Evolutionary conservation across 768 basidiomycete species (phyloP).

Genomic region (Agrocybe praecox): DNA sequence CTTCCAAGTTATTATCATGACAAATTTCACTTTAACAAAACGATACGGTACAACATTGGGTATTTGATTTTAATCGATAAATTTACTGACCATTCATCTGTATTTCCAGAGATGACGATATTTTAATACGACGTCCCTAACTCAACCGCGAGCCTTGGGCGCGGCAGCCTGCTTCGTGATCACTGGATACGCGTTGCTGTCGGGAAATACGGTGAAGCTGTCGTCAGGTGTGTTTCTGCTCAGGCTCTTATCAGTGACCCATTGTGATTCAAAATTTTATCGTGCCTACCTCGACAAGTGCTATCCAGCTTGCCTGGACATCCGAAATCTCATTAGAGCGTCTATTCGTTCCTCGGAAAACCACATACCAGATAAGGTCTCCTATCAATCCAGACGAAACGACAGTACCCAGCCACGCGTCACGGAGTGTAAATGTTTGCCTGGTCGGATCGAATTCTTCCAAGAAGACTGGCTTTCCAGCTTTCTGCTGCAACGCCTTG

Average conservation of each 20-base stretch:
- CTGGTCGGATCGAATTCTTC: slow-evolving; percentile 68
- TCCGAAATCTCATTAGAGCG: no score
- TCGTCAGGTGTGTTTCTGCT: slow-evolving; percentile 53
- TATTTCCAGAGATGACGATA: no score
- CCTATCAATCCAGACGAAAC: slow-evolving; percentile 57
- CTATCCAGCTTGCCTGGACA: slow-evolving; percentile 37
- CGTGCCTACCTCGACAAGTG: slow-evolving; percentile 30
- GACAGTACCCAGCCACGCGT: slow-evolving; percentile 58
- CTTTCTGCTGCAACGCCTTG: slow-evolving; percentile 46
- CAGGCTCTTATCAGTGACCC: neutral
- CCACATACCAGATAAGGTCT: slow-evolving; percentile 55
- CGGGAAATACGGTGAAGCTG: slow-evolving; percentile 53
- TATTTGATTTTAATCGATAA: no score
- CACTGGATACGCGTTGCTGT: slow-evolving; percentile 43
- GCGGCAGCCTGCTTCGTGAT: slow-evolving; percentile 43
- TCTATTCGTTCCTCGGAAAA: slow-evolving; percentile 4
- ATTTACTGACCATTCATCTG: no score
- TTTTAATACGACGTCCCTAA: no score
- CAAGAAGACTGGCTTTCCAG: slow-evolving; percentile 62
- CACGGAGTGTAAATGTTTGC: slow-evolving; percentile 52
- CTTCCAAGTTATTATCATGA: no score
- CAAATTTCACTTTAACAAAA: no score
- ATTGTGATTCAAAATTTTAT: neutral
- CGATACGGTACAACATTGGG: no score
- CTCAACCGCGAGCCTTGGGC: slow-evolving; percentile 31